A percentile compares a stretch with the other conserved stretches of the same genome.
Evolutionary conservation across 805 yeast genomes (phyloP).

Genomic region (Starmerella bombicola): DNA sequence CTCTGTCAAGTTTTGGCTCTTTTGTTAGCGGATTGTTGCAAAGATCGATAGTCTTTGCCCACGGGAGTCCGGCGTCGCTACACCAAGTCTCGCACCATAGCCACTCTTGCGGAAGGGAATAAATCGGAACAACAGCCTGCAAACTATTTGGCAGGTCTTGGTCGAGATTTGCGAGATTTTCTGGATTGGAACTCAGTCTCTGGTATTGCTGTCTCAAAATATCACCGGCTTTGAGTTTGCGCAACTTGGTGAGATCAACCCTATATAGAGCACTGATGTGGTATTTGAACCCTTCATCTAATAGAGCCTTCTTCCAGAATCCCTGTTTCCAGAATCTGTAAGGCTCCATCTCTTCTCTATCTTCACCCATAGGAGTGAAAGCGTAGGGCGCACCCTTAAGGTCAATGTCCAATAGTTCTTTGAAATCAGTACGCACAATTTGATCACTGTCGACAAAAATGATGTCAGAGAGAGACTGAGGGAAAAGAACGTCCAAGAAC

Average conservation of each 20-base stretch:
- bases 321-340: conserved; percentile 88
- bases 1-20: conserved; percentile 65
- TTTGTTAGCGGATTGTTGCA: conserved; percentile 76
- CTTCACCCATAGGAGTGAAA: conserved; percentile 76
- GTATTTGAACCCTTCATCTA: conserved; percentile 40
- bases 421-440: conserved; percentile 60
- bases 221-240: conserved; percentile 65
- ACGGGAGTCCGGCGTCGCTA: conserved; percentile 43
- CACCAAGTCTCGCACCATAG: conserved; percentile 95
- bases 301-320: conserved; percentile 63
- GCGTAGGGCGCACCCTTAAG: conserved; percentile 77
- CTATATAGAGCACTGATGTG: conserved; percentile 79
- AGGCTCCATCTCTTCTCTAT: conserved; percentile 68
- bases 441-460: conserved; percentile 84
- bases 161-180: conserved; percentile 69
- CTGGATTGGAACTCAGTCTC: conserved; percentile 61
- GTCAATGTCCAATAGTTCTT: conserved; percentile 55
- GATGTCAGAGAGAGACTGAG: conserved; percentile 58
- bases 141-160: conserved; percentile 89
- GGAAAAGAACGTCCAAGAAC: conserved; percentile 78
- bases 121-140: conserved; percentile 55
- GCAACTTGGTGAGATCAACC: conserved; percentile 57
- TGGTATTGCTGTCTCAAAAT: conserved; percentile 73
- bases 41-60: conserved; percentile 68
- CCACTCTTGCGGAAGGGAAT: conserved; percentile 71